Evolutionary conservation across 768 basidiomycete species (phyloP).

Genomic region (Lentinula sp.): DNA sequence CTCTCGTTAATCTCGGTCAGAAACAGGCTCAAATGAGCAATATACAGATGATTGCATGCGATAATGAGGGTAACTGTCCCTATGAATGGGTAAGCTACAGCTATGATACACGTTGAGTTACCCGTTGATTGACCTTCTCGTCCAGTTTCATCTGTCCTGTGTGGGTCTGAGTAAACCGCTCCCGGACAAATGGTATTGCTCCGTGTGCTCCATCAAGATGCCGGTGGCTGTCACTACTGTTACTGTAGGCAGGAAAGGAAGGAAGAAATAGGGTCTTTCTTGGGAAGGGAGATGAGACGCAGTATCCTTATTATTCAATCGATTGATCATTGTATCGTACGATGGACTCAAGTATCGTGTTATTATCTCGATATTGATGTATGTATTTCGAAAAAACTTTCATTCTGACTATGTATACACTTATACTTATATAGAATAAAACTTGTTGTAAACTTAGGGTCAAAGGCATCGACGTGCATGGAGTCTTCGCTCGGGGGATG

Average conservation of each 20-base stretch:
- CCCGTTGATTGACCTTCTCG: neutral
- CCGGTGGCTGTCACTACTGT: conserved; percentile 7
- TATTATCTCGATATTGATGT: no score
- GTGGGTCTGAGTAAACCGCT: conserved; percentile 46
- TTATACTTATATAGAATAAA: no score
- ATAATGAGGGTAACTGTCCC: conserved; percentile 56
- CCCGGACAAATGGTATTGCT: conserved; percentile 48
- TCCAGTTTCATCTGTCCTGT: conserved; percentile 57
- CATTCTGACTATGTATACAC: no score
- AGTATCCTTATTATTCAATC: neutral
- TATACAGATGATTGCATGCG: conserved; percentile 64
- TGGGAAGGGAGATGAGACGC: neutral
- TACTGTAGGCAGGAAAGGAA: neutral
- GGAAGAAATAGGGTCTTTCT: neutral
- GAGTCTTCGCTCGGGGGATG: no score
- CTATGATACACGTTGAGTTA: neutral
- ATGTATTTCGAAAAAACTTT: no score
- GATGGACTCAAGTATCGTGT: neutral
- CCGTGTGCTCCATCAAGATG: conserved; percentile 25
- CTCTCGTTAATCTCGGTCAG: neutral
- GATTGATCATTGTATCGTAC: neutral
- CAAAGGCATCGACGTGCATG: no score
- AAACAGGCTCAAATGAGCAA: neutral
- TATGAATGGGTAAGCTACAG: conserved; percentile 59
- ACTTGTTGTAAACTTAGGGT: no score